phyloP scores from a whole-genome alignment of 495 filamentous ascomycete species.

The Lindgomyces ingoldianus region DNA sequence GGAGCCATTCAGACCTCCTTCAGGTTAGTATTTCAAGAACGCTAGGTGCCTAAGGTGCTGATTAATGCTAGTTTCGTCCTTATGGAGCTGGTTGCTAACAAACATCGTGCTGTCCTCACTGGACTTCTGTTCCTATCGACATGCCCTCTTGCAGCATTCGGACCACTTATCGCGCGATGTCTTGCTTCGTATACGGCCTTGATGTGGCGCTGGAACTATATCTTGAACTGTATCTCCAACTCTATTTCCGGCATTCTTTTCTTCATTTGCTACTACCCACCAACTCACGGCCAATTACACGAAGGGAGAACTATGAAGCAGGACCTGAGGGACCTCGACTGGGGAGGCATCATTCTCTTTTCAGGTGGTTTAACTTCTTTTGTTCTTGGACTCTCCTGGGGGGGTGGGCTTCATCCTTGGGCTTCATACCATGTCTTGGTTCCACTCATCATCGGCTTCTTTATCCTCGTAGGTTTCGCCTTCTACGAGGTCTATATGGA shows the following conservation, averaged over 20 bases:
- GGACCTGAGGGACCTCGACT: constrained; percentile 18
- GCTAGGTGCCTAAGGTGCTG: too few species aligned
- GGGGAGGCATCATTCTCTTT: constrained; percentile 16
- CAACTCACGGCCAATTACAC: constrained; percentile 31
- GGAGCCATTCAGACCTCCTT: constrained; percentile 23
- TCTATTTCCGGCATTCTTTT: constrained; percentile 19
- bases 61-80: constrained; percentile 9
- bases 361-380: constrained; percentile 14
- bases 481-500: constrained; percentile 23
- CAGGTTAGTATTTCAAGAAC: neutral
- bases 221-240: constrained; percentile 21
- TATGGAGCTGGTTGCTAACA: constrained; percentile 25
- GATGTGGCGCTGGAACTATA: constrained; percentile 26
- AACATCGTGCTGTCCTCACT: constrained; percentile 16
- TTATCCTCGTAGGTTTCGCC: constrained; percentile 8
- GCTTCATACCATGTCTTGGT: constrained; percentile 15
- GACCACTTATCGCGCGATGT: constrained; percentile 22
- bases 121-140: constrained; percentile 15
- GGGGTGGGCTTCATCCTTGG: constrained; percentile 25
- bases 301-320: constrained; percentile 17
- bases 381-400: constrained; percentile 13
- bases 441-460: constrained; percentile 20
- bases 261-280: constrained; percentile 36
- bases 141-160: constrained; percentile 20
- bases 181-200: constrained; percentile 12